phyloP scores from a whole-genome alignment of 108 stramenopile genomes.

The Bacterosira constricta region DNA sequence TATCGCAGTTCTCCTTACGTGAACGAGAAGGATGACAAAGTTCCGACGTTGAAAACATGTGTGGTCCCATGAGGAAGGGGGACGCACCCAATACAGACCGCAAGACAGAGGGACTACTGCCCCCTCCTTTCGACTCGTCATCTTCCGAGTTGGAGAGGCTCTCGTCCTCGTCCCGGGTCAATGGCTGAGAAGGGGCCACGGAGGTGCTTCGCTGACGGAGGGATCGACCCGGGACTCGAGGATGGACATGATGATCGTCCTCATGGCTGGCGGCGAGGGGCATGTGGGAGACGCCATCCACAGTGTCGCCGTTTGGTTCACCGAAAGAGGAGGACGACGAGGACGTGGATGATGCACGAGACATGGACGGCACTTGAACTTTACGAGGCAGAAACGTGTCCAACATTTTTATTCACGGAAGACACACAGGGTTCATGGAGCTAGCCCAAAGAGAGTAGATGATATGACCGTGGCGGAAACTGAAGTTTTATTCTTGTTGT shows the following conservation, averaged over 20 bases:
- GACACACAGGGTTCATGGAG: no score
- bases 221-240: not conserved
- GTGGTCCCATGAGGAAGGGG: constrained; percentile 10
- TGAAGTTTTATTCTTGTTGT: no score
- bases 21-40: no score
- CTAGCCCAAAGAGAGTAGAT: no score
- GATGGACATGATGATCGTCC: not conserved
- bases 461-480: no score
- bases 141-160: not conserved
- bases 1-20: not conserved
- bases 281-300: not conserved
- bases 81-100: constrained; percentile 7
- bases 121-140: not conserved
- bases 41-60: constrained; percentile 4
- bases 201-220: constrained; percentile 10
- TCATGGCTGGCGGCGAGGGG: not conserved
- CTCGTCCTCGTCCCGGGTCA: not conserved
- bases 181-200: not conserved
- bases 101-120: not conserved
- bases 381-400: not conserved
- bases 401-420: no score
- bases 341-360: not conserved
- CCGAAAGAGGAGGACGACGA: not conserved
- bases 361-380: not conserved
- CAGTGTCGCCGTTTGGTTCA: not conserved